A percentile compares a stretch with the other conserved stretches of the same genome.
Conservation (phyloP, 129 eudicot species). For the Centrapalus pauciflorus region DNA sequence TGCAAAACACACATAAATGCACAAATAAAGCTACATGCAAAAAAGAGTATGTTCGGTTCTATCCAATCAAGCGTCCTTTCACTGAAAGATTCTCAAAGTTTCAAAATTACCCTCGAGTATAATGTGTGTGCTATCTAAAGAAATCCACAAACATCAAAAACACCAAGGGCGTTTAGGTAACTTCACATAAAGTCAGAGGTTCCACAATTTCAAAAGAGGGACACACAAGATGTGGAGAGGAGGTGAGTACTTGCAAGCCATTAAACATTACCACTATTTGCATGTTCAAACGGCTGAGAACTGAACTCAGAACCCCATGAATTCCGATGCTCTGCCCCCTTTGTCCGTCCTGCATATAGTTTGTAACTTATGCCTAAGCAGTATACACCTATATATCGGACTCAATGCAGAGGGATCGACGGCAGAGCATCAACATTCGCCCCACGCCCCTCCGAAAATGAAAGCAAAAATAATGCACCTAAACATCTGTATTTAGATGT, state of each 20-base stretch:
- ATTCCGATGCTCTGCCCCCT: conserved; percentile 2
- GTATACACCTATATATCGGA: background rate
- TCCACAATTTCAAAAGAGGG: background rate
- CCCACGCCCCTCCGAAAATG: conserved; percentile 12
- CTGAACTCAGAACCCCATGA: conserved; percentile 10
- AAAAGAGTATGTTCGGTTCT: background rate
- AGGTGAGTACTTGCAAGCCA: background rate
- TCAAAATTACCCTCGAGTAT: conserved; percentile 2
- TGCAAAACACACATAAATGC: background rate
- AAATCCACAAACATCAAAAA: background rate
- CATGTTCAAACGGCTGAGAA: conserved; percentile 14
- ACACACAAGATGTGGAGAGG: too few relatives aligned
- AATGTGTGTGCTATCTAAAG: background rate
- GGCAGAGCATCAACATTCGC: conserved; percentile 16
- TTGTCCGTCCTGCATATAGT: conserved; percentile 19
- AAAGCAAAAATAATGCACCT: background rate
- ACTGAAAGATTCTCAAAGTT: background rate
- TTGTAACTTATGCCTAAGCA: conserved; percentile 8
- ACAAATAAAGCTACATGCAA: background rate
- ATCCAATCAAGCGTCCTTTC: background rate
- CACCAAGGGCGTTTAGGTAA: conserved; percentile 12
- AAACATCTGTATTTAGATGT: background rate
- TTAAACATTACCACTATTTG: conserved; percentile 7
- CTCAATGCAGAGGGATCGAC: conserved; percentile 5
- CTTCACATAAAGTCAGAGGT: background rate